phyloP scores from a whole-genome alignment of 768 basidiomycete species.

The Boletus rubroflammeus region DNA sequence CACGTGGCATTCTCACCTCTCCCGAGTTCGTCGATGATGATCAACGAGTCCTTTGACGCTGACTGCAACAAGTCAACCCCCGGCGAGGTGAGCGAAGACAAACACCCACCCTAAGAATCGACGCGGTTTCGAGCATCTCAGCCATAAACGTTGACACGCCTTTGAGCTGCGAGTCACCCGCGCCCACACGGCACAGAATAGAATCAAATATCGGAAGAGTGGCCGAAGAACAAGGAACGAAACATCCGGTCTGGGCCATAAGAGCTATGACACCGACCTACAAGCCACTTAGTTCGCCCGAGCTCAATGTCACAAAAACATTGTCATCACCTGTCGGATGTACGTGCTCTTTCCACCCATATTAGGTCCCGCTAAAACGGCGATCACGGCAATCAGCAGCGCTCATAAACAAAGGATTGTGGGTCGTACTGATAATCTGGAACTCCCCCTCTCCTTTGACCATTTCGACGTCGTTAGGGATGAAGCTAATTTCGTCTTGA shows the following conservation, averaged over 20 bases:
- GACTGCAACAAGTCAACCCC: slow-evolving; percentile 46
- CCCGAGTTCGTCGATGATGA: slow-evolving; percentile 97
- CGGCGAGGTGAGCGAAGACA: neutral
- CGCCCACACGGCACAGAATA: slow-evolving; percentile 91
- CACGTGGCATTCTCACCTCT: slow-evolving; percentile 48
- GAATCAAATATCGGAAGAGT: slow-evolving; percentile 92
- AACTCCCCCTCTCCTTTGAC: slow-evolving; percentile 92
- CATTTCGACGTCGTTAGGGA: slow-evolving; percentile 95
- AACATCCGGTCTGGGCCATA: slow-evolving; percentile 94
- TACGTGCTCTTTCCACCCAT: slow-evolving; percentile 99
- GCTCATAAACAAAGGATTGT: neutral
- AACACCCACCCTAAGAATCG: slow-evolving; percentile 75
- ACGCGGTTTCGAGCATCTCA: slow-evolving; percentile 98
- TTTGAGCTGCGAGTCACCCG: slow-evolving; percentile 95
- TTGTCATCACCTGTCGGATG: slow-evolving; percentile 70
- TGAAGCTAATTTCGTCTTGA: slow-evolving; percentile 93
- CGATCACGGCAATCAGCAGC: neutral
- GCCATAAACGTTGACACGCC: slow-evolving; percentile 99
- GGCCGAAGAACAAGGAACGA: slow-evolving; percentile 89
- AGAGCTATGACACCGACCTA: slow-evolving; percentile 93
- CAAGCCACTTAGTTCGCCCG: neutral
- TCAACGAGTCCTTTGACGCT: slow-evolving; percentile 86
- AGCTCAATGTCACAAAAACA: neutral
- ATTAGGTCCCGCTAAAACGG: slow-evolving; percentile 79
- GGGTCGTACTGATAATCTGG: slow-evolving; percentile 79